Evolutionary conservation across 768 basidiomycete genomes (phyloP).

Genomic region (Leucocoprinus leucothites): DNA sequence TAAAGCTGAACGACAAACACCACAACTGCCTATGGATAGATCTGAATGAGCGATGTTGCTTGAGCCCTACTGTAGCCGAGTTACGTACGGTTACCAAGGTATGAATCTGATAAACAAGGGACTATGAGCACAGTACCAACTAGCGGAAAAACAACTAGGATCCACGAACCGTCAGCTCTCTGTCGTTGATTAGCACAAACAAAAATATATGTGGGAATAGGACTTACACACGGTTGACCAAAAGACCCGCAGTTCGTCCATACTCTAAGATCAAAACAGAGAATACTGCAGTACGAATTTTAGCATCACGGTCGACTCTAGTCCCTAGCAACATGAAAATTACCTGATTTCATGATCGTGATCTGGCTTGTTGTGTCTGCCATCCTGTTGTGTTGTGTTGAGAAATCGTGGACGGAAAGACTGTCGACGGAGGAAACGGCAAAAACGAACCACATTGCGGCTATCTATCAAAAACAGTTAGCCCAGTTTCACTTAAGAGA

Average conservation of each 20-base stretch:
- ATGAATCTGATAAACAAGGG: neutral
- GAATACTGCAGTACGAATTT: neutral
- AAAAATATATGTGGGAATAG: neutral
- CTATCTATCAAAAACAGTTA: no score
- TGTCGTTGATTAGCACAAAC: neutral
- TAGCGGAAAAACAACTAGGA: neutral
- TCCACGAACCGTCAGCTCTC: neutral
- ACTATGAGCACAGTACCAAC: neutral
- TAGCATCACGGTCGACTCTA: neutral
- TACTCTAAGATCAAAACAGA: neutral
- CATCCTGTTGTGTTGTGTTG: neutral
- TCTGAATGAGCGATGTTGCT: neutral
- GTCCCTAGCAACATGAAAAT: no score
- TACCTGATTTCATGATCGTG: neutral
- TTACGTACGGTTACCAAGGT: neutral
- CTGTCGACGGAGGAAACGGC: no score
- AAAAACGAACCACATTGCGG: no score
- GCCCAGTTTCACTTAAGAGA: no score
- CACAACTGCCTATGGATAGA: neutral
- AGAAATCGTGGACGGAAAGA: neutral
- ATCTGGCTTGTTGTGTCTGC: neutral
- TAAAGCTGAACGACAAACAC: conserved; percentile 1
- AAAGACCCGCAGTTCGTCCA: neutral
- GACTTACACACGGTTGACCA: neutral
- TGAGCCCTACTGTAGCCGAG: neutral